Conservation (phyloP, 306 rosid species). For the Crotalaria pallida region DNA sequence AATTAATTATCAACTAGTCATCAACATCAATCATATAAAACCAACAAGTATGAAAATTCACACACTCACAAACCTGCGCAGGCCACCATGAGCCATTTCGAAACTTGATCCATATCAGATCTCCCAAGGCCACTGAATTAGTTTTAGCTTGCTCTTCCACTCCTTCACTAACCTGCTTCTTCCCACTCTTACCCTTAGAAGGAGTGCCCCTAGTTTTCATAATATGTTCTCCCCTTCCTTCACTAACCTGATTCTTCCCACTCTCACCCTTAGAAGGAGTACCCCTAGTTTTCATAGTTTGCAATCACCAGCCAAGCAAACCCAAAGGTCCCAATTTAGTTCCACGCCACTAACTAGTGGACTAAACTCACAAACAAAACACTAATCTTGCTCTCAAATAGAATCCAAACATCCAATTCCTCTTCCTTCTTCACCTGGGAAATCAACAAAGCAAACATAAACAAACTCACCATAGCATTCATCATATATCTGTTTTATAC, state of each 20-base stretch:
- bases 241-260: constrained; percentile 2
- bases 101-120: constrained; percentile 41
- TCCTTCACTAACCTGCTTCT: constrained; percentile 9
- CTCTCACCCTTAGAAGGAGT: background rate
- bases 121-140: constrained; percentile 35
- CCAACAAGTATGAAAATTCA: background rate
- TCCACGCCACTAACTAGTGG: background rate
- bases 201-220: constrained; percentile 15
- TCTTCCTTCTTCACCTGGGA: background rate
- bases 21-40: background rate
- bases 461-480: background rate
- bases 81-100: constrained; percentile 64
- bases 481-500: background rate
- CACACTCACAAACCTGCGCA: constrained; percentile 54
- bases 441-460: background rate
- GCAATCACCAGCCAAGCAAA: constrained; percentile 6
- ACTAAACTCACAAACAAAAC: background rate
- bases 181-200: constrained; percentile 9
- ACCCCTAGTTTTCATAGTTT: constrained; percentile 13
- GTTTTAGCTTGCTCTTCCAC: constrained; percentile 11
- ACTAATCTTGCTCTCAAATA: background rate
- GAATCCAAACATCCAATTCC: background rate
- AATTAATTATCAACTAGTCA: background rate
- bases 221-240: constrained; percentile 2
- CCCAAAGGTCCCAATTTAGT: constrained; percentile 1